Base-by-base conservation (phyloP, 495 filamentous ascomycete species). In the Chaetomium fimeti region DNA sequence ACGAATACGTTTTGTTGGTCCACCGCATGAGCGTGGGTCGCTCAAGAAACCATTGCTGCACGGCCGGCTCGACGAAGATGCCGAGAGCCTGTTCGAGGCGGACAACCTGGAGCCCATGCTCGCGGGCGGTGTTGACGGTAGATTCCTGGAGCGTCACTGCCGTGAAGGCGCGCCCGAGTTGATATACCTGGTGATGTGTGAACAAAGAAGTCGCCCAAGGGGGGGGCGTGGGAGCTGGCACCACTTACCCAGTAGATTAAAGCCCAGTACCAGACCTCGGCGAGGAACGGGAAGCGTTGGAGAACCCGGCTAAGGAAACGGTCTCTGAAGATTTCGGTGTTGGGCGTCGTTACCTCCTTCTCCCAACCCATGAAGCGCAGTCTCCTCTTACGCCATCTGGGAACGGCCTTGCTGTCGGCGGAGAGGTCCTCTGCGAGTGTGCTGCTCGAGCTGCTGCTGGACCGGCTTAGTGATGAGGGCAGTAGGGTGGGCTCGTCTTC, bases 181-280 rank as follows among this genome's bases (percentile, higher is more conserved):
- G 72, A 60, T 74, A 74, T 20, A 73, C 72, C 72, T 74, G 54
- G 24, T 3, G 18, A 22, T 5, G 4, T 42, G 47, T 57, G 24
- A 45, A 55, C 43, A 58, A 38, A 12, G 2, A 4, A 20, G 24
- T 15, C 25, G 24, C 3, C 13, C 29, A 18, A 18, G 5, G 13
- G 43, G 4, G 2, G 24, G n/a, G 27, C 3, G 38, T 24, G 13
- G n/a, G 38, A 0, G 15, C 51, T 79, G 68, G 53, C 78, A 78
- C 8, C 6, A 72, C 89, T 87, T 74, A 90, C 85, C 66, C 82
- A 82, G 70, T 88, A 89, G 54, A 87, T 89, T 36, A 86, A 74
- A 51, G 85, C 86, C 90, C 90, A 93, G 68, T 93, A 93, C 81
- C 88, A 92, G 68, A 87, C 88, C 74, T 93, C 90, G 25, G 88